Evolutionary conservation across 2,329 filamentous ascomycete genomes (phyloP).

Genomic region (Botrytis squamosa): DNA sequence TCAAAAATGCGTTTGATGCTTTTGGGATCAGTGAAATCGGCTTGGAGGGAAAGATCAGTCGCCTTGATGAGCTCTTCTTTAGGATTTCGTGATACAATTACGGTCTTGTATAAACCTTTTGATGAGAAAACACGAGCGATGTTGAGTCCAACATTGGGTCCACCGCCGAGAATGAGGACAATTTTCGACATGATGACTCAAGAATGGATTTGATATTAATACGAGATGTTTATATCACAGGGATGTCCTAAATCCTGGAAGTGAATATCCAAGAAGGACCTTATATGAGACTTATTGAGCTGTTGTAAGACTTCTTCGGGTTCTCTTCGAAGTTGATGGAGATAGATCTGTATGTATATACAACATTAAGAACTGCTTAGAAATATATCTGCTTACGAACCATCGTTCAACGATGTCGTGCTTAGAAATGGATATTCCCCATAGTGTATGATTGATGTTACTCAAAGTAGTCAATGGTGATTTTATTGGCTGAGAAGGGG

Average conservation of each 20-base stretch:
- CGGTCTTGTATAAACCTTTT: constrained; percentile 44
- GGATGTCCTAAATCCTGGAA: not conserved
- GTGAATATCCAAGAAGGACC: no score
- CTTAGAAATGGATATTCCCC: not conserved
- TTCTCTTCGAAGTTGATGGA: not conserved
- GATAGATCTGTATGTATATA: not conserved
- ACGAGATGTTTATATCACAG: not conserved
- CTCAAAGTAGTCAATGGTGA: not conserved
- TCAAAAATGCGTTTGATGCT: constrained; percentile 39
- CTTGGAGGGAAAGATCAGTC: constrained; percentile 39
- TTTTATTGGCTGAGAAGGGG: not conserved
- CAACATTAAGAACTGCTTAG: not conserved
- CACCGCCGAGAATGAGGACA: constrained; percentile 45
- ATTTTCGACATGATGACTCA: constrained; percentile 15
- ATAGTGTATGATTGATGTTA: not conserved
- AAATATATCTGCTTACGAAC: not conserved
- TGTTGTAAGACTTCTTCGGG: not conserved
- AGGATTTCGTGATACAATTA: constrained; percentile 39
- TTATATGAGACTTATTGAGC: not conserved
- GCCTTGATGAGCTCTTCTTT: constrained; percentile 32
- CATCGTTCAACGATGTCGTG: not conserved
- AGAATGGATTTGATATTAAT: not conserved
- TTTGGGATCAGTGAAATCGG: constrained; percentile 41
- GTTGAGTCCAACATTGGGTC: constrained; percentile 42
- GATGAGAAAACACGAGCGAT: constrained; percentile 41